Conservation (phyloP, 495 filamentous ascomycete species). For the Margaritispora aquatica region DNA sequence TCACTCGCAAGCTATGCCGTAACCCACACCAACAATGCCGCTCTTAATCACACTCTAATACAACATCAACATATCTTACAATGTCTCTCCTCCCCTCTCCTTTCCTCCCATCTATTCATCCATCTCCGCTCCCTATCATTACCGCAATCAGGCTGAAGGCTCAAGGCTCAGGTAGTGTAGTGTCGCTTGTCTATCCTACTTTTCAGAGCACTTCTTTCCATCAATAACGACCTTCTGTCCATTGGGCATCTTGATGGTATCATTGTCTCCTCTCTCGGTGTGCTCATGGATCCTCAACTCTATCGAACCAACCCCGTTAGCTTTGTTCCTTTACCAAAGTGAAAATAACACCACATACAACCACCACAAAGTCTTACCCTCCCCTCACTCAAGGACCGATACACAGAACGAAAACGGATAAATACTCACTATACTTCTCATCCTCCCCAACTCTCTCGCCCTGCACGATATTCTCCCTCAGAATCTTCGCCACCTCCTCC, state of each 20-base stretch:
- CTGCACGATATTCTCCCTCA: slow-evolving; percentile 84
- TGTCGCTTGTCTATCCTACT: neutral
- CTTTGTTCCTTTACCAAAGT: neutral
- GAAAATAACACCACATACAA: no score
- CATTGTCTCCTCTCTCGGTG: slow-evolving; percentile 90
- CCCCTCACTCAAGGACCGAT: neutral
- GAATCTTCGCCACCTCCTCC: slow-evolving; percentile 71
- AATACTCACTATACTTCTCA: slow-evolving; percentile 58
- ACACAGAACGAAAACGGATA: neutral
- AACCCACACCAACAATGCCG: no score
- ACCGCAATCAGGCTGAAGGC: no score
- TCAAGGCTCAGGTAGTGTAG: no score
- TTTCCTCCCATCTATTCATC: no score
- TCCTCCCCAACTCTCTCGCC: slow-evolving; percentile 57
- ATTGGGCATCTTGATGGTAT: slow-evolving; percentile 61
- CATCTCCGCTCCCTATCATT: no score
- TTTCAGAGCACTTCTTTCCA: slow-evolving; percentile 36
- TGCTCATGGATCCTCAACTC: slow-evolving; percentile 83
- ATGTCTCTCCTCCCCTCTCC: no score
- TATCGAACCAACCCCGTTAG: slow-evolving; percentile 25
- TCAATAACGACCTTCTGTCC: slow-evolving; percentile 37
- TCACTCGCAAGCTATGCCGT: neutral
- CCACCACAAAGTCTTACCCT: no score
- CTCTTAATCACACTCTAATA: no score
- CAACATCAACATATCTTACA: no score